Evolutionary conservation across 2,329 filamentous ascomycete genomes (phyloP).

Genomic region (Penicillium fuscoglaucum): DNA sequence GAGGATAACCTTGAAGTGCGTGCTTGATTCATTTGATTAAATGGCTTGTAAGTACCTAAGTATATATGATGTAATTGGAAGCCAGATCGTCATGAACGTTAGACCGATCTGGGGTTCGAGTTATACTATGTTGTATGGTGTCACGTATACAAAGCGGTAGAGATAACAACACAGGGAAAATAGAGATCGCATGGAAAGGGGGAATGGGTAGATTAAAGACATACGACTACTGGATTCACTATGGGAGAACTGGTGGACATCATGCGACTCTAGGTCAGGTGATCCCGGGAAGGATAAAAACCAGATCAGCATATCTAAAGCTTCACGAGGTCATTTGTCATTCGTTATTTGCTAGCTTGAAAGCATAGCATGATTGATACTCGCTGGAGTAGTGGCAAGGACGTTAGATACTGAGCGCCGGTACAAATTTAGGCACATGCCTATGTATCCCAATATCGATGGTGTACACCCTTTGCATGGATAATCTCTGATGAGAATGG

Average conservation of each 20-base stretch:
- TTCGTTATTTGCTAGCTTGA: not conserved
- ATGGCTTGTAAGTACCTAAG: not conserved
- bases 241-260: not conserved
- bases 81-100: not conserved
- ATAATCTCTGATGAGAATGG: not conserved
- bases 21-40: not conserved
- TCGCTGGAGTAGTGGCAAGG: not conserved
- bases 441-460: not conserved
- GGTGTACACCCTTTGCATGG: not conserved
- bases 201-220: not conserved
- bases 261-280: not conserved
- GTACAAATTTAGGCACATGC: not conserved
- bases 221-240: not conserved
- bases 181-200: not conserved
- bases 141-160: not conserved
- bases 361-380: not conserved
- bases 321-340: not conserved
- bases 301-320: not conserved
- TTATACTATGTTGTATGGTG: too few species aligned
- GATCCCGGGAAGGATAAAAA: not conserved
- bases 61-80: not conserved
- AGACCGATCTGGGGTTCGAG: not conserved
- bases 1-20: not conserved
- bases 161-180: not conserved
- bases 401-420: too few species aligned